Conservation (phyloP, 768 basidiomycete species). For the Xerocomellus chrysenteron region DNA sequence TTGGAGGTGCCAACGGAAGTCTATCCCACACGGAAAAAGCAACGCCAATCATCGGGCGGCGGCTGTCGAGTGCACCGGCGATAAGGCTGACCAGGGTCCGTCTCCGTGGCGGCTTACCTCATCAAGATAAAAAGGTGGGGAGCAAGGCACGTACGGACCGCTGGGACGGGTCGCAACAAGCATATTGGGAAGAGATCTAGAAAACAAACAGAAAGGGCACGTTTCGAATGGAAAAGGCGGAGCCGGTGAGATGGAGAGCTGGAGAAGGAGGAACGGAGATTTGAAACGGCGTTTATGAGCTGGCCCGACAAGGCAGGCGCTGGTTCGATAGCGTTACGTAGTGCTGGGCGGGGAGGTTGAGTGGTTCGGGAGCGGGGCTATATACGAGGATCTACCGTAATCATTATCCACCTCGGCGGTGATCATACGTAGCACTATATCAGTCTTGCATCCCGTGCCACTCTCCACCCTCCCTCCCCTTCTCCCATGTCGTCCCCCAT, state of each 20-base stretch:
- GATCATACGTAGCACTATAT: constrained; percentile 14
- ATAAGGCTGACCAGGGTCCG: constrained; percentile 12
- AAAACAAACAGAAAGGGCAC: no score
- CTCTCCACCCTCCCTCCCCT: background rate
- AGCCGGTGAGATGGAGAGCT: no score
- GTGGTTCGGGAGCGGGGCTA: background rate
- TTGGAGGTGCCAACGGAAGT: no score
- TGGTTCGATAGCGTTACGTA: no score
- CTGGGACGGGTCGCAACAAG: no score
- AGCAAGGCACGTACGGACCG: no score
- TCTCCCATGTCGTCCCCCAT: constrained; percentile 27
- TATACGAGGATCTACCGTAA: background rate
- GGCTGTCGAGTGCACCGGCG: constrained; percentile 12
- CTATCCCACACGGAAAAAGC: constrained; percentile 15
- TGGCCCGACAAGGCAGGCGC: no score
- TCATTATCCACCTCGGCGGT: background rate
- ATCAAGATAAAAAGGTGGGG: background rate
- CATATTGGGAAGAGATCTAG: no score
- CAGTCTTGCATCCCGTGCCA: background rate
- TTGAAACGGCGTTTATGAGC: no score
- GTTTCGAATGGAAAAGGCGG: no score
- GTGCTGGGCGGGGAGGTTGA: no score
- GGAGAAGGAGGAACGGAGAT: no score
- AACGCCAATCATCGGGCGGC: constrained; percentile 13
- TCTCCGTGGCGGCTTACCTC: background rate